Conservation (phyloP, 2,329 filamentous ascomycete genomes). For the Ustulina deusta region DNA sequence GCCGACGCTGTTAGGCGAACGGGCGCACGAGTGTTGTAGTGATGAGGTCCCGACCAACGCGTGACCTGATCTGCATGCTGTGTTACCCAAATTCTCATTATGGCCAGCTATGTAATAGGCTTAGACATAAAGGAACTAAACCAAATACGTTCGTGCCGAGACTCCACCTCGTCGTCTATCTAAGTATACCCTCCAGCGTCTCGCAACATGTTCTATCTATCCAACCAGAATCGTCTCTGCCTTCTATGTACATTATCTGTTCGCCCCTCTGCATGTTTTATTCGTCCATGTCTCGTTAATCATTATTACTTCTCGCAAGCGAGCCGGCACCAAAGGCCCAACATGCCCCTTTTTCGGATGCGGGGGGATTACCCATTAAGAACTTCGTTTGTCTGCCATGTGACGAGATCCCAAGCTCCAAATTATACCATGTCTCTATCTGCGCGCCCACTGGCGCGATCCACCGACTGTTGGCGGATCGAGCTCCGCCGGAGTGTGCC, state of each 20-base stretch:
- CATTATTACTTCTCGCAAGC: conserved; percentile 13
- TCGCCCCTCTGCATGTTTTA: conserved; percentile 6
- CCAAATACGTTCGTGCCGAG: neutral
- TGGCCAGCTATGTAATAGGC: neutral
- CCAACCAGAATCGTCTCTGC: neutral
- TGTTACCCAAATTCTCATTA: neutral
- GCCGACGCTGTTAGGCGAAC: neutral
- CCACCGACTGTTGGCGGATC: conserved; percentile 22
- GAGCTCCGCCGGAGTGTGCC: conserved; percentile 40
- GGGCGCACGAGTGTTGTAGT: neutral
- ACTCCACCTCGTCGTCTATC: conserved; percentile 8
- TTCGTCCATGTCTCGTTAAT: conserved; percentile 30
- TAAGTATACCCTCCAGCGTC: conserved; percentile 15
- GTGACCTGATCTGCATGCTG: neutral
- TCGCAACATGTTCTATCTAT: conserved; percentile 6
- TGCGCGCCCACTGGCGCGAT: conserved; percentile 23
- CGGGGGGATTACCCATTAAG: neutral
- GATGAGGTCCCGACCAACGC: neutral
- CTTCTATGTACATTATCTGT: neutral
- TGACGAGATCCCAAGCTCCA: neutral
- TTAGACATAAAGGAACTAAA: neutral
- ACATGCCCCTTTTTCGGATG: neutral
- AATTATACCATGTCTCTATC: conserved; percentile 45
- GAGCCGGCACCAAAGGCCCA: neutral
- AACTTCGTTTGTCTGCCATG: neutral